phyloP scores from a whole-genome alignment of 2,329 filamentous ascomycete species.

The Botrytis byssoidea region DNA sequence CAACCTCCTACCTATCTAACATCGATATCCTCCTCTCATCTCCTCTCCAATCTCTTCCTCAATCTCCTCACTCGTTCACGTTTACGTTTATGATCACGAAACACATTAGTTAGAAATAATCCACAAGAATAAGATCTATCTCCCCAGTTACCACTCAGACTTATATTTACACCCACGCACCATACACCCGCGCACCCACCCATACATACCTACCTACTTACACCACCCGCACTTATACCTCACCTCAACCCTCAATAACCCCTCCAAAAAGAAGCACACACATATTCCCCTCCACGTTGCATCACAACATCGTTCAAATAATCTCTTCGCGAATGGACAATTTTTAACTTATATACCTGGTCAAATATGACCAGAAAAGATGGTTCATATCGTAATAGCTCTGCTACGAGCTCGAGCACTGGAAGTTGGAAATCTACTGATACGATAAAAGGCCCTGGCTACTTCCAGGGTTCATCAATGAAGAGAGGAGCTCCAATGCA shows the following conservation, averaged over 20 bases:
- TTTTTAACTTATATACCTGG: conserved; percentile 33
- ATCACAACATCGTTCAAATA: not conserved
- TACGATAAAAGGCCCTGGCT: conserved; percentile 52
- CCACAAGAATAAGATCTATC: not conserved
- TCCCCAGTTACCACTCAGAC: not conserved
- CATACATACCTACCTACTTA: not conserved
- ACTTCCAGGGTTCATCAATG: conserved; percentile 35
- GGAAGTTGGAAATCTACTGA: conserved; percentile 65
- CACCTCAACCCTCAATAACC: conserved; percentile 6
- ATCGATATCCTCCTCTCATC: not conserved
- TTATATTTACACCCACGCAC: not conserved
- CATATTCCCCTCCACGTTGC: conserved; percentile 6
- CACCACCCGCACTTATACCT: not conserved
- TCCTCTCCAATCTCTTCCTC: not conserved
- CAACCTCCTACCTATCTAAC: not conserved
- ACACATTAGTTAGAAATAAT: not conserved
- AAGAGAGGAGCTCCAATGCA: conserved; percentile 43
- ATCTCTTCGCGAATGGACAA: conserved; percentile 30
- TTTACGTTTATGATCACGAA: not conserved
- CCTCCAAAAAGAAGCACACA: conserved; percentile 9
- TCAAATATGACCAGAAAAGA: conserved; percentile 66
- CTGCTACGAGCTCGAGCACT: conserved; percentile 62
- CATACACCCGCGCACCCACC: not conserved
- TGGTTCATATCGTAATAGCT: conserved; percentile 58
- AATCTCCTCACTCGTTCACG: not conserved